Evolutionary conservation across 345 rosid species (phyloP).

Genomic region (Eucalyptus melliodora): DNA sequence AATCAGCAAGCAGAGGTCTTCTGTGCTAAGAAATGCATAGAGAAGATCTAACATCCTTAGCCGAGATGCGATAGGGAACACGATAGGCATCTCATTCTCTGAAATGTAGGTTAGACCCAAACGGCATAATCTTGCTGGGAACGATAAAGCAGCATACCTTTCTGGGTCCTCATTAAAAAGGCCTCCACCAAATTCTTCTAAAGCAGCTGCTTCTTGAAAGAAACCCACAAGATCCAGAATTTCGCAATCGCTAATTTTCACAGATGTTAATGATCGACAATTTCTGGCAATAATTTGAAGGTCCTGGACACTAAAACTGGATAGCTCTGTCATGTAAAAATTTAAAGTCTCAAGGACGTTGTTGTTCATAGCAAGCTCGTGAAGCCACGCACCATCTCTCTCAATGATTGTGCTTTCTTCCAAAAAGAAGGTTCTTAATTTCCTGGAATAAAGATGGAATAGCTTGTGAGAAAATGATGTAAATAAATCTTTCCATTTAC

Average conservation of each 20-base stretch:
- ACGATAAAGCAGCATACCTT: slow-evolving; percentile 26
- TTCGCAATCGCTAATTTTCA: slow-evolving; percentile 74
- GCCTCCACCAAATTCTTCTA: slow-evolving; percentile 95
- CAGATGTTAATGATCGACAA: slow-evolving; percentile 52
- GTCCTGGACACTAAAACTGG: slow-evolving; percentile 35
- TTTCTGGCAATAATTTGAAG: slow-evolving; percentile 72
- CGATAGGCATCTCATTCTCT: slow-evolving; percentile 58
- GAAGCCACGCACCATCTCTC: slow-evolving; percentile 82
- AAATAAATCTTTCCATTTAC: background rate
- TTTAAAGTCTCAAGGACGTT: slow-evolving; percentile 66
- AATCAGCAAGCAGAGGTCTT: slow-evolving; percentile 75
- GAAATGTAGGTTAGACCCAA: slow-evolving; percentile 73
- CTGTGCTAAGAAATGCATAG: slow-evolving; percentile 67
- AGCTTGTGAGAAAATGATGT: background rate
- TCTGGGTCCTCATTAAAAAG: slow-evolving; percentile 34
- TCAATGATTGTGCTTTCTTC: slow-evolving; percentile 70
- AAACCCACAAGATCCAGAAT: slow-evolving; percentile 56
- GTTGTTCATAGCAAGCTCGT: slow-evolving; percentile 71
- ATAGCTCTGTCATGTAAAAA: slow-evolving; percentile 73
- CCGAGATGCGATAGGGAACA: slow-evolving; percentile 63
- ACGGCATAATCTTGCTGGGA: slow-evolving; percentile 55
- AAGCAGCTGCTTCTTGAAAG: slow-evolving; percentile 46
- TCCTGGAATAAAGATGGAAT: slow-evolving; percentile 26
- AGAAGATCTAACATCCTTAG: slow-evolving; percentile 85
- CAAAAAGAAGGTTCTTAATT: slow-evolving; percentile 56